A percentile compares a stretch with the other conserved stretches of the same genome.
Evolutionary conservation across 139 green algal species (phyloP).

Genomic region (Mesotaenium endlicherianum): DNA sequence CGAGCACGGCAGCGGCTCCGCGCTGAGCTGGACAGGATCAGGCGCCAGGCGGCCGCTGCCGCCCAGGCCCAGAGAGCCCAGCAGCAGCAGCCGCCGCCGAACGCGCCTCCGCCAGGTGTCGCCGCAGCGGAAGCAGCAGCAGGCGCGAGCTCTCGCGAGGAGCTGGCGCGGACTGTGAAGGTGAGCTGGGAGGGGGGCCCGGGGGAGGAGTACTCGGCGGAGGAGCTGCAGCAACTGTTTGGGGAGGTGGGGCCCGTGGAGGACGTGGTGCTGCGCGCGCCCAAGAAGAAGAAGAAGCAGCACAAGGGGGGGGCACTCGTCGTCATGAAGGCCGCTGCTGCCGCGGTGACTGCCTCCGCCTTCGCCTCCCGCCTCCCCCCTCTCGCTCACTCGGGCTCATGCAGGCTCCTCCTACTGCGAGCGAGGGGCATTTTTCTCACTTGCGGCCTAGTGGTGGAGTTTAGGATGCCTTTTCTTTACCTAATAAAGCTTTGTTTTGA

Average conservation of each 20-base stretch:
- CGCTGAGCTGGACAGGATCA: slow-evolving; percentile 6
- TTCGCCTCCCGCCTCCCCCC: background rate
- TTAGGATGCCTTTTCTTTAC: background rate
- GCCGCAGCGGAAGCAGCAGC: background rate
- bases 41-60: background rate
- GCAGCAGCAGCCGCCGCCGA: background rate
- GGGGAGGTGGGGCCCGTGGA: slow-evolving; percentile 58
- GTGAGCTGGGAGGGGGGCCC: slow-evolving; percentile 58
- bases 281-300: slow-evolving; percentile 44
- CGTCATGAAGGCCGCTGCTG: slow-evolving; percentile 57
- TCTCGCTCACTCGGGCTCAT: background rate
- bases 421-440: background rate
- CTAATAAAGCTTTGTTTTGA: too few species aligned
- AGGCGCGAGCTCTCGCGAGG: background rate
- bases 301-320: slow-evolving; percentile 61
- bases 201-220: slow-evolving; percentile 22
- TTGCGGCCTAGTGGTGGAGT: background rate
- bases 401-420: background rate
- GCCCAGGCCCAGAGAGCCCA: background rate
- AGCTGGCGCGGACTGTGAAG: slow-evolving; percentile 62
- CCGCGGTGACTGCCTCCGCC: slow-evolving; percentile 18
- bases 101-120: background rate
- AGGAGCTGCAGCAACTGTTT: slow-evolving; percentile 56
- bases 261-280: slow-evolving; percentile 62
- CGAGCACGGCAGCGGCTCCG: background rate